Evolutionary conservation across 306 rosid genomes (phyloP), one percentile per base, ranked within the genome.

Genomic region (Bauhinia variegata): DNA sequence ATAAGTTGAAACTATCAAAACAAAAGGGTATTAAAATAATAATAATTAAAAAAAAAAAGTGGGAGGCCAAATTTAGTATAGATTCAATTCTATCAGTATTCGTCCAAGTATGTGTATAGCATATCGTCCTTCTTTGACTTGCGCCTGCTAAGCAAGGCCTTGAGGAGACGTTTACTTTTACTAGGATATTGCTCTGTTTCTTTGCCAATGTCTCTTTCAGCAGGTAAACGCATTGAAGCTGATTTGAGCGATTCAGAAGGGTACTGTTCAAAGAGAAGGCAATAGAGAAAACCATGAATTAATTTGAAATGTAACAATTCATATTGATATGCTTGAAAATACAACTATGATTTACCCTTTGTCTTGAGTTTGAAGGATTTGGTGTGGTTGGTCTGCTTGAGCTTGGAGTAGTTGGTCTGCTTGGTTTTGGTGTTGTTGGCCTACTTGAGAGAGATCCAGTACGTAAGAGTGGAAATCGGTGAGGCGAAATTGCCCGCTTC

Each of bases 211-310:
- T 82, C 97, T 65, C 81, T 82, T 75, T 91, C 99, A 7, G 99
- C 85, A 6, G 79, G 83, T 48, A 95, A 73, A n/a, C 91, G 82
- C 99, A 95, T 86, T 6, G 99, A 95, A 49, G 96, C 88, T 7
- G 99, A 95, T 82, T 91, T 91, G 31, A 89, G 86, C 4, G 99
- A 95, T 80, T 85, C 97, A 0, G 97, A 90, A 75, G 96, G 96
- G 69, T 82, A 83, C 99, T 95, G 90, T 47, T 19, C 51, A 33
- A 59, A 43, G 30, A 12, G 63, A 63, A 51, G 6, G 9, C 15
- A 33, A 75, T 65, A 44, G 13, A 46, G 16, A 31, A 63, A 60
- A 54, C 12, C 18, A 59, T 5, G 38, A 8, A 70, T 28, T 52
- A 1, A 63, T 11, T 60, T 42, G 2, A 60, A 23, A 23, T 60